phyloP scores from a whole-genome alignment of 768 basidiomycete genomes.

The Melanogaster broomeanus region DNA sequence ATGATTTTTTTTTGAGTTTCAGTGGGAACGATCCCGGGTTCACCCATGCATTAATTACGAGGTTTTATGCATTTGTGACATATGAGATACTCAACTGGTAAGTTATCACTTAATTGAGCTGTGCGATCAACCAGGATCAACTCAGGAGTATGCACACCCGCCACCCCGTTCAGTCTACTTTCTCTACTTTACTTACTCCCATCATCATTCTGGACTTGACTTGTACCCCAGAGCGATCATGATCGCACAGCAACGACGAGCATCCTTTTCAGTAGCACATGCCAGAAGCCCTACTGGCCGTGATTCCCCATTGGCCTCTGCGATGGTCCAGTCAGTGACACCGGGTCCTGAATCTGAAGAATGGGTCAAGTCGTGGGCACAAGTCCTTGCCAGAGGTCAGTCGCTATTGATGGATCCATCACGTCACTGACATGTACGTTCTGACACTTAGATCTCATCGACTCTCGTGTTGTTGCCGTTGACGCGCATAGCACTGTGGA shows the following conservation, averaged over 20 bases:
- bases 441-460: constrained; percentile 58
- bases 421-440: neutral
- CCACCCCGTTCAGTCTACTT: constrained; percentile 6
- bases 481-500: constrained; percentile 77
- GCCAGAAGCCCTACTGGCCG: constrained; percentile 12
- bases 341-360: constrained; percentile 40
- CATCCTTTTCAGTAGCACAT: constrained; percentile 19
- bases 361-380: constrained; percentile 63
- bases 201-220: neutral
- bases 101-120: neutral
- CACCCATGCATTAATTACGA: too few species aligned
- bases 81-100: too few species aligned
- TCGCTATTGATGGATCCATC: neutral
- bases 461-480: constrained; percentile 64
- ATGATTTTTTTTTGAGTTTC: too few species aligned
- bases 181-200: constrained; percentile 1
- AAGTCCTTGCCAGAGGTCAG: constrained; percentile 59
- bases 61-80: too few species aligned
- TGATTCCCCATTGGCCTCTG: constrained; percentile 16
- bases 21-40: too few species aligned
- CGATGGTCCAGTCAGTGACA: constrained; percentile 9
- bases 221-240: constrained; percentile 16
- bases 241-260: constrained; percentile 16
- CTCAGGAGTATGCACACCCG: constrained; percentile 16
- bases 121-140: neutral